These are phyloP conservation scores for Colletotrichum costaricense DNA, from an alignment of 2,329 filamentous ascomycete species.

Conservation along the genomic window DNA sequence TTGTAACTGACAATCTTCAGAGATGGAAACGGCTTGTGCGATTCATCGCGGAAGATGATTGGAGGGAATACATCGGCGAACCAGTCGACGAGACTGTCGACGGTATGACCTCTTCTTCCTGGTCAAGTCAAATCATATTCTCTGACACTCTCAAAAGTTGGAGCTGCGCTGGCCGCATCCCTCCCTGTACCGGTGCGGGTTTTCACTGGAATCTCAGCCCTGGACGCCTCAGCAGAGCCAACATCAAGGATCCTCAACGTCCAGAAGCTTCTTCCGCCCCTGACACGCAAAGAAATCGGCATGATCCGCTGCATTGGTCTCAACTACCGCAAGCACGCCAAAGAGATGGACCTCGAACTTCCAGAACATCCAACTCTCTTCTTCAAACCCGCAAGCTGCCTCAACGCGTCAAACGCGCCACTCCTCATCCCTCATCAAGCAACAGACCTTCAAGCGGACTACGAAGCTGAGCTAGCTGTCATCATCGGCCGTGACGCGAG, in stretches of 20 bases:
- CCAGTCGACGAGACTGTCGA: conserved; percentile 38
- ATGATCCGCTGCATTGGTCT: conserved; percentile 65
- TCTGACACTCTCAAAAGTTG: conserved; percentile 30
- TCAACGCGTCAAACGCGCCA: conserved; percentile 53
- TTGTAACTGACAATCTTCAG: conserved; percentile 4
- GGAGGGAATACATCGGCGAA: conserved; percentile 41
- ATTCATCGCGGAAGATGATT: conserved; percentile 40
- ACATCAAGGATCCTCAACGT: conserved; percentile 44
- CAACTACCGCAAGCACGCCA: conserved; percentile 49
- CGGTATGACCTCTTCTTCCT: conserved; percentile 21
- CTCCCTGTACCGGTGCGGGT: conserved; percentile 37
- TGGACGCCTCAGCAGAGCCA: conserved; percentile 42
- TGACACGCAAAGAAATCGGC: conserved; percentile 60
- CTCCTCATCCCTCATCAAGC: conserved; percentile 58
- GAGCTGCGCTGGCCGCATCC: conserved; percentile 37
- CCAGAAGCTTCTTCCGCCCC: conserved; percentile 44
- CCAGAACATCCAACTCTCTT: conserved; percentile 46
- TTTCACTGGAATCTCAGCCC: conserved; percentile 36
- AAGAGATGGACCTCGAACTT: conserved; percentile 44
- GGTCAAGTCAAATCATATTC: neutral
- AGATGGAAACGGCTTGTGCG: conserved; percentile 40
- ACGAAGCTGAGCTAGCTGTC: conserved; percentile 62
- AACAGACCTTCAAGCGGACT: conserved; percentile 55
- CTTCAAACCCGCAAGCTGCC: conserved; percentile 54
- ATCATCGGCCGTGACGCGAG: conserved; percentile 59